Conservation (phyloP, 768 basidiomycete species). For the Tricholoma flavovirens region DNA sequence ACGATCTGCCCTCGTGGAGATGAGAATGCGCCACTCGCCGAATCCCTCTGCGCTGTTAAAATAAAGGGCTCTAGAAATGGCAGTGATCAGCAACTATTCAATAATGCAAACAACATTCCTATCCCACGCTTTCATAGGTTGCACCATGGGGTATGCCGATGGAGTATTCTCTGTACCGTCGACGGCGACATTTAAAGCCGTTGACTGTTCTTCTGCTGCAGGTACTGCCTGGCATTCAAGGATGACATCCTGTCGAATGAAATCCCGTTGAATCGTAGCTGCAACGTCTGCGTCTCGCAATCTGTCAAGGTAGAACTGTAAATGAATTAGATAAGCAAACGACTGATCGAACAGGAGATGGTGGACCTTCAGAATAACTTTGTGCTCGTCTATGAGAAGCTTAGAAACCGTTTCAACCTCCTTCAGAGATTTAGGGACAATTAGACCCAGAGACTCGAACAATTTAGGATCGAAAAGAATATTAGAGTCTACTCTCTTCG, state of each 20-base stretch:
- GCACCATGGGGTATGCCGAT: slow-evolving; percentile 39
- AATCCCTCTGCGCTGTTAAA: slow-evolving; percentile 56
- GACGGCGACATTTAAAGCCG: neutral
- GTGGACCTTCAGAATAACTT: slow-evolving; percentile 6
- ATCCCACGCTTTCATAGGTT: slow-evolving; percentile 48
- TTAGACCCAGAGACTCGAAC: neutral
- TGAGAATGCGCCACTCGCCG: slow-evolving; percentile 58
- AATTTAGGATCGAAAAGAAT: neutral
- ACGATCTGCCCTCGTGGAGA: slow-evolving; percentile 43
- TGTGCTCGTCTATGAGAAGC: slow-evolving; percentile 6
- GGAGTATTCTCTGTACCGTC: slow-evolving; percentile 4
- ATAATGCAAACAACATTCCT: neutral
- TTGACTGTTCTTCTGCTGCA: neutral
- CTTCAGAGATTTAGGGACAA: slow-evolving; percentile 10
- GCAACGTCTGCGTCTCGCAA: slow-evolving; percentile 11
- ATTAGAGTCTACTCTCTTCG: slow-evolving; percentile 4
- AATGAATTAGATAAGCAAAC: slow-evolving; percentile 13
- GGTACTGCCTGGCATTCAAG: neutral
- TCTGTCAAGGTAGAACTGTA: slow-evolving; percentile 15
- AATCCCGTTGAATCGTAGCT: slow-evolving; percentile 10
- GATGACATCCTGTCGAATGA: slow-evolving; percentile 9
- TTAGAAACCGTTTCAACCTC: slow-evolving; percentile 7
- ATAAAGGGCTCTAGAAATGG: slow-evolving; percentile 37
- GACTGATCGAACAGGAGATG: slow-evolving; percentile 12
- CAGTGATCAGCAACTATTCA: neutral